Conservation (phyloP, 805 yeast species). For the Crinitomyces ghanaensis region DNA sequence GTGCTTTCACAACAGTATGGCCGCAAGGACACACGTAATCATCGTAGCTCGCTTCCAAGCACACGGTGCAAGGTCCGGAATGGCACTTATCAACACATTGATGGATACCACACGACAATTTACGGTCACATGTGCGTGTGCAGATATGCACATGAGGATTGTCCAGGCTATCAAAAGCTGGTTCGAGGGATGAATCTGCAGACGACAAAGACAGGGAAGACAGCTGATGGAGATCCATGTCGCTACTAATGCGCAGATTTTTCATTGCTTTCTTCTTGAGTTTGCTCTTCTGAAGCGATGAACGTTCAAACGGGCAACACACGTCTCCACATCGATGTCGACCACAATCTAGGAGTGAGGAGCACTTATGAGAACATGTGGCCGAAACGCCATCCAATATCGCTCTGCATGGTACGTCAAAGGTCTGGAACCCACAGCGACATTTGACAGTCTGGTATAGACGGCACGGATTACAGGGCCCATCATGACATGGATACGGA, state of each 20-base stretch:
- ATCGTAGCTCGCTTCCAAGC: constrained; percentile 68
- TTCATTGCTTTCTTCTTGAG: too few species aligned
- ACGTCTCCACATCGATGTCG: constrained; percentile 59
- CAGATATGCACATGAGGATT: too few species aligned
- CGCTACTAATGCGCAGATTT: too few species aligned
- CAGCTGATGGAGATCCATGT: too few species aligned
- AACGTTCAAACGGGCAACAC: constrained; percentile 68
- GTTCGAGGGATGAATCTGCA: too few species aligned
- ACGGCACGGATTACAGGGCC: constrained; percentile 61
- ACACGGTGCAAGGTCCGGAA: constrained; percentile 67
- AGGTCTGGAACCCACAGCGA: constrained; percentile 43
- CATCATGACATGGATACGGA: constrained; percentile 61
- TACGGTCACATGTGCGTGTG: too few species aligned
- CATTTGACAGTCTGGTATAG: constrained; percentile 44
- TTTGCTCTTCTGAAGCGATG: too few species aligned
- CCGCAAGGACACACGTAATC: constrained; percentile 78
- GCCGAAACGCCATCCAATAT: constrained; percentile 42
- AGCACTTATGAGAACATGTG: constrained; percentile 58
- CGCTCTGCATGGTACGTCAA: constrained; percentile 52
- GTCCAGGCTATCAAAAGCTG: too few species aligned
- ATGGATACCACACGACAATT: constrained; percentile 63
- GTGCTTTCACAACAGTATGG: constrained; percentile 62
- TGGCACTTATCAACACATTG: constrained; percentile 63
- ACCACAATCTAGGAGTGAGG: constrained; percentile 64
- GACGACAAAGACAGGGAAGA: too few species aligned